Conservation (phyloP, 305 asterid species). For the Fraxinus paxiana region DNA sequence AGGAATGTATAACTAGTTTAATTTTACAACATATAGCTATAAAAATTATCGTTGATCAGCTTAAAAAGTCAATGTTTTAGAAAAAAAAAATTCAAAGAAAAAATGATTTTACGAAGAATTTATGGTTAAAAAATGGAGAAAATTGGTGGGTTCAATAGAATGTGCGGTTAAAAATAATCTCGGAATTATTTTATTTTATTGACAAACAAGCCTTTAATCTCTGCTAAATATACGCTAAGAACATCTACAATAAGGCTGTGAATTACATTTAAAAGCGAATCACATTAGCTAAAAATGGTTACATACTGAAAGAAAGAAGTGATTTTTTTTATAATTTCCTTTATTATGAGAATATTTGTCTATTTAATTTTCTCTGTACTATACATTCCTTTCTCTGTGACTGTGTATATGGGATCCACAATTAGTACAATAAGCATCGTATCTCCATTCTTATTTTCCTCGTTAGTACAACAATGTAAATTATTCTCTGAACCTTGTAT, state of each 20-base stretch:
- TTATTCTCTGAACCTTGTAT: neutral
- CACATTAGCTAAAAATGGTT: neutral
- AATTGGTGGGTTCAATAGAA: too few relatives aligned
- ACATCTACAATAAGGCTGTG: neutral
- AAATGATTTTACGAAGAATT: neutral
- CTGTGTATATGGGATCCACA: neutral
- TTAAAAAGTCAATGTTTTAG: neutral
- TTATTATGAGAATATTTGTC: neutral
- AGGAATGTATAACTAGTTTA: too few relatives aligned
- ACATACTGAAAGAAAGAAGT: too few relatives aligned
- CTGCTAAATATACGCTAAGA: neutral
- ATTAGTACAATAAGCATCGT: neutral
- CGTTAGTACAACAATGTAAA: neutral
- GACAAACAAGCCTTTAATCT: neutral
- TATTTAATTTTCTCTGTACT: too few relatives aligned
- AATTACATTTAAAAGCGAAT: neutral
- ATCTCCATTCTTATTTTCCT: neutral
- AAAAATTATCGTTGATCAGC: neutral
- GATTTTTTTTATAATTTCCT: neutral
- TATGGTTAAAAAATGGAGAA: neutral
- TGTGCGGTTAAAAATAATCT: too few relatives aligned
- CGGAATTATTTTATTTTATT: too few relatives aligned
- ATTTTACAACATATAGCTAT: neutral
- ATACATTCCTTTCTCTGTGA: too few relatives aligned
- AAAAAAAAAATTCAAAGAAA: too few relatives aligned